Evolutionary conservation across 768 basidiomycete genomes (phyloP).

Genomic region (Grammothele lineata): DNA sequence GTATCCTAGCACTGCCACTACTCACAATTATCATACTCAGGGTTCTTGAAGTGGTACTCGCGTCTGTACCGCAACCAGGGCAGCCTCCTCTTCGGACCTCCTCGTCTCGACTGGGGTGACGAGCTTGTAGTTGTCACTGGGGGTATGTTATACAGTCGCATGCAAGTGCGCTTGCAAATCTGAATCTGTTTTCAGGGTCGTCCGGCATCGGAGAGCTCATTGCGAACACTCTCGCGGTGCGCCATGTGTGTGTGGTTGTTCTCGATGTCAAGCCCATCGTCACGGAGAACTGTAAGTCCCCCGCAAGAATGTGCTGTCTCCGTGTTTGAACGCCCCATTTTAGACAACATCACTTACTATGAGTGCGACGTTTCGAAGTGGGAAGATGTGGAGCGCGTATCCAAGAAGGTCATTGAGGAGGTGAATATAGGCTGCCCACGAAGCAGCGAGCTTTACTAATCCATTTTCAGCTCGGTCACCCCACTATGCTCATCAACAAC

Average conservation of each 20-base stretch:
- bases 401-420: conserved; percentile 74
- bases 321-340: neutral
- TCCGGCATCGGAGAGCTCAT: conserved; percentile 88
- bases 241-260: conserved; percentile 80
- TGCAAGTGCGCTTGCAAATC: neutral
- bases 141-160: conserved; percentile 42
- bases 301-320: neutral
- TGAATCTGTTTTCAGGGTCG: conserved; percentile 47
- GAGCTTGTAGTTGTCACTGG: conserved; percentile 92
- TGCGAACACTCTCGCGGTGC: conserved; percentile 80
- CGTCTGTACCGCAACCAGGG: conserved; percentile 72
- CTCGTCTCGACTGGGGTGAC: conserved; percentile 75
- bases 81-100: conserved; percentile 55
- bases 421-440: no score
- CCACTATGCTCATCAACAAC: conserved; percentile 91
- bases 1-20: neutral
- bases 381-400: conserved; percentile 75
- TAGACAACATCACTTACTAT: conserved; percentile 81
- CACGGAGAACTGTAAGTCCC: conserved; percentile 65
- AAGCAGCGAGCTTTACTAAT: no score
- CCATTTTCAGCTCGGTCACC: conserved; percentile 73
- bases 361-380: conserved; percentile 90
- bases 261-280: conserved; percentile 78
- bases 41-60: conserved; percentile 67
- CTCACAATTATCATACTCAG: conserved; percentile 37